phyloP scores from a whole-genome alignment of 73 alveolate species.

The Tetrahymena elliotti region DNA sequence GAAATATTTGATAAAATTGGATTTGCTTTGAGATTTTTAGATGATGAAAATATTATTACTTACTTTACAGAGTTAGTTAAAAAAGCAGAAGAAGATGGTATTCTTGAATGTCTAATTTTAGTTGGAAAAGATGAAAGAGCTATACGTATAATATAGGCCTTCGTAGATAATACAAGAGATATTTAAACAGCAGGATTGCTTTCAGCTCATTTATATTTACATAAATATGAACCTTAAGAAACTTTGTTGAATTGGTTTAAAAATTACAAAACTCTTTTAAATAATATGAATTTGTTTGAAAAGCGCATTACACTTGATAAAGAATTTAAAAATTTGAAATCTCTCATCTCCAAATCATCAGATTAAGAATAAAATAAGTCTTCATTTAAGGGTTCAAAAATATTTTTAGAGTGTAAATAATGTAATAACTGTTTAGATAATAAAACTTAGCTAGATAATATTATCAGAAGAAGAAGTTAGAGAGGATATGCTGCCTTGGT shows the following conservation, averaged over 20 bases:
- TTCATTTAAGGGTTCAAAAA: not conserved
- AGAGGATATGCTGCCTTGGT: not conserved
- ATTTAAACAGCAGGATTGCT: not conserved
- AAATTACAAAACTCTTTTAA: not conserved
- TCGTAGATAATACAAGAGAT: not conserved
- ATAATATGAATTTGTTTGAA: not conserved
- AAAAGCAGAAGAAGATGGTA: not conserved
- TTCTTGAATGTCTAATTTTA: not conserved
- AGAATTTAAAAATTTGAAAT: not conserved
- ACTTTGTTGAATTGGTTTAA: not conserved
- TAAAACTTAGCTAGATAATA: not conserved
- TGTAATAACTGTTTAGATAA: not conserved
- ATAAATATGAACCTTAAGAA: not conserved
- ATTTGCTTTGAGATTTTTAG: not conserved
- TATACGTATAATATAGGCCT: not conserved
- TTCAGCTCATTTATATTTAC: not conserved
- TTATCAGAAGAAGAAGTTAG: not conserved
- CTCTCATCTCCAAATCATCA: not conserved
- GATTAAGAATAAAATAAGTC: not conserved
- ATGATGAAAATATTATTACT: not conserved
- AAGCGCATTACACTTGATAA: not conserved
- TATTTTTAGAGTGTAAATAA: not conserved
- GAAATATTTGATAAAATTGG: not conserved
- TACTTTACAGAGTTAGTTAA: not conserved
- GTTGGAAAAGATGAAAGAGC: not conserved